Conservation (phyloP, 495 filamentous ascomycete species). For the Halenospora varia region DNA sequence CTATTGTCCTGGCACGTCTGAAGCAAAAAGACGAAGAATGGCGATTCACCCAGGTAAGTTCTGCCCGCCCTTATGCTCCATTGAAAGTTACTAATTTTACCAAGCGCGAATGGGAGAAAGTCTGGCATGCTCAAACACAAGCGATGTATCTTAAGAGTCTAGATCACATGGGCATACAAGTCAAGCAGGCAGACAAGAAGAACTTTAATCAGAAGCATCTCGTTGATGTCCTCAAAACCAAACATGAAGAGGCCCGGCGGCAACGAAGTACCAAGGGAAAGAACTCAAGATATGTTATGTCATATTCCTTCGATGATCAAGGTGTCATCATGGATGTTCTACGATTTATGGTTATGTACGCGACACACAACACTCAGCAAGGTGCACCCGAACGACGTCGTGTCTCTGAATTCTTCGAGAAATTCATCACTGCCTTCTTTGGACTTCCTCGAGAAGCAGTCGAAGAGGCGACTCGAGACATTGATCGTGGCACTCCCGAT, state of each 20-base stretch:
- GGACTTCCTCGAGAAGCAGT: slow-evolving; percentile 74
- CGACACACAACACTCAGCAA: slow-evolving; percentile 61
- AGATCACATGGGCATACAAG: slow-evolving; percentile 88
- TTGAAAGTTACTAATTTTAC: background rate
- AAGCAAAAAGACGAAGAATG: slow-evolving; percentile 96
- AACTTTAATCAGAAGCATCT: slow-evolving; percentile 83
- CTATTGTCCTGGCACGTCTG: slow-evolving; percentile 77
- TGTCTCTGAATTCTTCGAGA: slow-evolving; percentile 77
- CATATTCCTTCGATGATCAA: slow-evolving; percentile 67
- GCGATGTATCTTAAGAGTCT: slow-evolving; percentile 91
- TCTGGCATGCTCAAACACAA: slow-evolving; percentile 93
- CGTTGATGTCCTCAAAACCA: slow-evolving; percentile 78
- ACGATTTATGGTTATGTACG: slow-evolving; percentile 71
- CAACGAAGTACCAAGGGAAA: slow-evolving; percentile 55
- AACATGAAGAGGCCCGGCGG: slow-evolving; percentile 78
- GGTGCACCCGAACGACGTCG: slow-evolving; percentile 70
- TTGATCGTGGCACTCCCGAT: slow-evolving; percentile 55
- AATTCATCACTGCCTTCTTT: slow-evolving; percentile 87
- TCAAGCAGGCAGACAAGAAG: slow-evolving; percentile 81
- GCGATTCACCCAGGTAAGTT: slow-evolving; percentile 71
- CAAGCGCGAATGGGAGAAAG: slow-evolving; percentile 95
- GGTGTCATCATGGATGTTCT: slow-evolving; percentile 79
- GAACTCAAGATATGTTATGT: slow-evolving; percentile 65
- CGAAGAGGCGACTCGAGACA: slow-evolving; percentile 68
- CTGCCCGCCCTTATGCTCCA: background rate